phyloP scores from a whole-genome alignment of 768 basidiomycete genomes.

The Boletus reticulatus region DNA sequence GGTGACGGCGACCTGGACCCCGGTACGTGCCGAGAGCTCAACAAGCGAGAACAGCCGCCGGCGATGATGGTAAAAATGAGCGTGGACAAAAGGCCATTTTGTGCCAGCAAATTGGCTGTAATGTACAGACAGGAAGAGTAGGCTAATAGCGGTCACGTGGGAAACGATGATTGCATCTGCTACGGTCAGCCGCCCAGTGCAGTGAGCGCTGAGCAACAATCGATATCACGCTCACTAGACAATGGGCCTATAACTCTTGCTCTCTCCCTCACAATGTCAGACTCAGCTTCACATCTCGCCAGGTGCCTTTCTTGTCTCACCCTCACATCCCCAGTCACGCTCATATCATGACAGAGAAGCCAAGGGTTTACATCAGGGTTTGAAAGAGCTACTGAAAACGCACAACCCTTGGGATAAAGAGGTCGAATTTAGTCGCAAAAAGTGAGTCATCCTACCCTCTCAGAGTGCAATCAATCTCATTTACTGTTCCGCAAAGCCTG shows the following conservation, averaged over 20 bases:
- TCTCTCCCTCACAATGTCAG: constrained; percentile 35
- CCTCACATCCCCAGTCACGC: constrained; percentile 2
- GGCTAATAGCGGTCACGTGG: no score
- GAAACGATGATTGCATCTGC: no score
- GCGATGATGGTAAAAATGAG: no score
- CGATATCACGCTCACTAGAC: constrained; percentile 16
- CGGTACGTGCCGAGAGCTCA: no score
- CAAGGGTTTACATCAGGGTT: constrained; percentile 64
- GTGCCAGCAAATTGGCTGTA: no score
- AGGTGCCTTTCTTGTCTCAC: constrained; percentile 23
- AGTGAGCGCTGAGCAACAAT: constrained; percentile 1
- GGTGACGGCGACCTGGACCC: no score
- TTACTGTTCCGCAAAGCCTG: constrained; percentile 43
- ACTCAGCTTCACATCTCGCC: constrained; percentile 38
- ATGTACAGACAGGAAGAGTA: no score
- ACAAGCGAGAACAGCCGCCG: no score
- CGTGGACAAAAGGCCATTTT: no score
- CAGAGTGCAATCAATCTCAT: constrained; percentile 4
- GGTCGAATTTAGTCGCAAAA: constrained; percentile 82
- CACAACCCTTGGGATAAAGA: constrained; percentile 82
- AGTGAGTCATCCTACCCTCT: constrained; percentile 47
- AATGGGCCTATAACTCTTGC: constrained; percentile 23
- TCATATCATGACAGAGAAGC: constrained; percentile 59
- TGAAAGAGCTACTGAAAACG: constrained; percentile 74
- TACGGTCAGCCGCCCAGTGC: constrained; percentile 10